Evolutionary conservation across 352 stramenopile species (phyloP), one percentile per base, ranked within the genome.

Genomic region (Phytophthora megakarya): DNA sequence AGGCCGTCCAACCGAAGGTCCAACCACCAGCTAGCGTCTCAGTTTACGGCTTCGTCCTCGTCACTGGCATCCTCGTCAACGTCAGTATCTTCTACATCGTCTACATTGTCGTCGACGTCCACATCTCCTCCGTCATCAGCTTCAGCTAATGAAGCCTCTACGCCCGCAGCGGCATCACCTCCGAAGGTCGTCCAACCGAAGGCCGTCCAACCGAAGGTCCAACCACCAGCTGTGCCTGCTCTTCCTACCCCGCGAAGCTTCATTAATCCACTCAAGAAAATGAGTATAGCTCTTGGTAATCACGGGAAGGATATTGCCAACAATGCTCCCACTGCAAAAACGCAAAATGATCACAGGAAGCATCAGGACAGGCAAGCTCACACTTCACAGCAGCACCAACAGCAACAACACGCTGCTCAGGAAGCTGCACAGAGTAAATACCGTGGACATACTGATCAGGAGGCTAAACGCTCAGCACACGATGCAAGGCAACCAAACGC

Each of bases 191-290:
- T 53, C 8, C 67, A n/a, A n/a, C n/a, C n/a, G n/a, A n/a, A n/a
- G n/a, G n/a, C n/a, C n/a, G n/a, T n/a, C n/a, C n/a, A n/a, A n/a
- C n/a, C n/a, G n/a, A n/a, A n/a, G n/a, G n/a, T n/a, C 57, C 5
- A 67, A 22, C 63, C 67, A 28, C 30, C 33, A n/a, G 13, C 62
- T 39, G 22, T 42, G 40, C 55, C 67, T 26, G 23, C 61, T 45
- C 57, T 68, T 19, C 56, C 66, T n/a, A 65, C 68, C 25, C 63
- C 70, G 22, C 79, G 79, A 61, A 79, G 52, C 52, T 84, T 87
- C 49, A 72, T 72, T 44, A 87, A 84, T 49, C 78, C 78, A 26
- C 59, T 88, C 23, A 87, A 88, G 64, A 89, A 89, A 54, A 86
- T 89, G 48, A 71, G 54, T 49, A 73, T 75, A 33, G 64, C 69